phyloP scores from a whole-genome alignment of 2,329 filamentous ascomycete genomes.

The Ophiocordyceps camponoti-rufipedis region DNA sequence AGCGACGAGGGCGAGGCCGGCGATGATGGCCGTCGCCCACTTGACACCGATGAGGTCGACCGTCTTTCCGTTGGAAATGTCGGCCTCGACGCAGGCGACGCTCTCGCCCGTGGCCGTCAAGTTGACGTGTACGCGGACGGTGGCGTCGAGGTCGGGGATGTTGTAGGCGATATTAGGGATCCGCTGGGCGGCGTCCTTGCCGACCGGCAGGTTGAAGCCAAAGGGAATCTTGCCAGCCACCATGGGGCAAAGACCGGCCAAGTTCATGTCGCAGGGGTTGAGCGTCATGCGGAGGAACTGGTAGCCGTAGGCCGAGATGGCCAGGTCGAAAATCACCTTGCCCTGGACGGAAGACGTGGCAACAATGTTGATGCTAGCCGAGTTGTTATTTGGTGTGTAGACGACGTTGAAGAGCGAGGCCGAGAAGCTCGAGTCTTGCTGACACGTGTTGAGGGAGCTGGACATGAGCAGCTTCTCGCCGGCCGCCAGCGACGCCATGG shows the following conservation, averaged over 20 bases:
- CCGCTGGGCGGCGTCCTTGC: constrained; percentile 33
- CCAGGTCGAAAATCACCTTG: constrained; percentile 60
- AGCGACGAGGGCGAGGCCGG: constrained; percentile 63
- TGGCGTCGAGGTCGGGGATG: constrained; percentile 80
- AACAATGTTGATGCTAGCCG: constrained; percentile 55
- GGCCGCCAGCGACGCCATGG: constrained; percentile 22
- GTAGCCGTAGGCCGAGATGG: constrained; percentile 71
- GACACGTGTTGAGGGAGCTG: constrained; percentile 69
- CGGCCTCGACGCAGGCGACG: constrained; percentile 74
- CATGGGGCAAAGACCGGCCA: constrained; percentile 80
- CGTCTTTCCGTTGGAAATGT: constrained; percentile 79
- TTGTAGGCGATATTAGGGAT: constrained; percentile 77
- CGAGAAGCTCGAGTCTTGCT: constrained; percentile 68
- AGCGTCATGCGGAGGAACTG: constrained; percentile 47
- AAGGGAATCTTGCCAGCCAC: constrained; percentile 65
- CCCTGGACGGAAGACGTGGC: constrained; percentile 70
- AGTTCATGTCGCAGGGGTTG: constrained; percentile 55
- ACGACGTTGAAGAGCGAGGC: constrained; percentile 77
- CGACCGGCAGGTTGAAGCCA: constrained; percentile 46
- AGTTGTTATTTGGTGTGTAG: constrained; percentile 59
- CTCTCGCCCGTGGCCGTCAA: constrained; percentile 38
- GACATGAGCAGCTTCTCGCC: constrained; percentile 58
- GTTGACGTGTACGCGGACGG: constrained; percentile 67
- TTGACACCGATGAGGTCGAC: constrained; percentile 78
- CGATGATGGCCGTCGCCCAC: constrained; percentile 78